Base-by-base conservation (phyloP, 139 green algal genomes). In the Klebsormidium nitens region DNA sequence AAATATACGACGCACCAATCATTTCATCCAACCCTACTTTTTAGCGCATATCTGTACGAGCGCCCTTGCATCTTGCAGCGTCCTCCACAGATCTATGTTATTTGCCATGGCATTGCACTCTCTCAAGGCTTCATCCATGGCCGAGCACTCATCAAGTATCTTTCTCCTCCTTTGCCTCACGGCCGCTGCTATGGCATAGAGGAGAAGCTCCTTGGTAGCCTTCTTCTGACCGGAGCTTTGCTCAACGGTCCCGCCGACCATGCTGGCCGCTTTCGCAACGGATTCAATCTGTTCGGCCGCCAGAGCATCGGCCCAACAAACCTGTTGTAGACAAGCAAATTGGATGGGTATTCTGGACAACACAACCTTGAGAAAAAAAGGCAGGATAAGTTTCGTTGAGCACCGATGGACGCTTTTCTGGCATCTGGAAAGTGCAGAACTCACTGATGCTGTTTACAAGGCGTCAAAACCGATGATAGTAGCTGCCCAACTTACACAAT, bases 301-400 rank as follows among this genome's bases (percentile, higher is more conserved):
- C n/a, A 40, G 26, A 62, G n/a, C 29, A 62, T 76, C 69, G 1
- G 69, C 69, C 69, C 69, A 76, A n/a, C 60, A 11, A 28, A 76
- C 58, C 59, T 76, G 42, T 50, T 50, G 42, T 26, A 14, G 8
- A 50, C 8, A 14, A 14, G 8, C 14, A 14, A 14, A 50, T 50
- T 26, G 42, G 14, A 26, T 26, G 42, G 42, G 42, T 50, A 50
- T n/a, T n/a, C n/a, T n/a, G n/a, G n/a, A n/a, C n/a, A n/a, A n/a
- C n/a, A n/a, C n/a, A n/a, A n/a, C n/a, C n/a, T n/a, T n/a, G n/a
- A n/a, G n/a, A n/a, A n/a, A n/a, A n/a, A n/a, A n/a, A n/a, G n/a
- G n/a, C n/a, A n/a, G n/a, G n/a, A n/a, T n/a, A n/a, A n/a, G n/a
- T n/a, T n/a, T n/a, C n/a, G n/a, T n/a, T n/a, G n/a, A n/a, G n/a